phyloP scores from a whole-genome alignment of 805 yeast species.

The Vanderwaltozyma tropicalis region DNA sequence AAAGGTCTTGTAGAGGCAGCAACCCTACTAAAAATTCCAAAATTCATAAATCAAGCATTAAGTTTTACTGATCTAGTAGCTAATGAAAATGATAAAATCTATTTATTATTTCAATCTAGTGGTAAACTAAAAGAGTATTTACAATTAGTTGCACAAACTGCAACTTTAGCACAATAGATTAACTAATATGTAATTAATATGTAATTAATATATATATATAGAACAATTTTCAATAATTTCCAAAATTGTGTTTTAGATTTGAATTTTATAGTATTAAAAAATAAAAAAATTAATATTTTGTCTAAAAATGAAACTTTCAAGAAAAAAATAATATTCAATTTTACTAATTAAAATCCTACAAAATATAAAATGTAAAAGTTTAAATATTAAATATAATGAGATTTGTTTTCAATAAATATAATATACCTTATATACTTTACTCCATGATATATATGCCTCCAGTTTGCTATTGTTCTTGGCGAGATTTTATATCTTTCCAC shows the following conservation, averaged over 20 bases:
- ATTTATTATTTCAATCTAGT: conserved; percentile 47
- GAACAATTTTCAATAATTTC: too few species aligned
- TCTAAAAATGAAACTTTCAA: too few species aligned
- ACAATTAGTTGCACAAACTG: conserved; percentile 43
- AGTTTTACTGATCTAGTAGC: conserved; percentile 55
- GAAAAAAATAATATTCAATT: too few species aligned
- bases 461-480: conserved; percentile 4
- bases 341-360: too few species aligned
- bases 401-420: too few species aligned
- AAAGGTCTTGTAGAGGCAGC: conserved; percentile 41
- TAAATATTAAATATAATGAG: too few species aligned
- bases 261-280: too few species aligned
- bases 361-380: too few species aligned
- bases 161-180: conserved; percentile 28
- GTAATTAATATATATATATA: too few species aligned
- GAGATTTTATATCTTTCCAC: conserved; percentile 20
- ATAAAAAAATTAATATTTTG: too few species aligned
- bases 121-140: conserved; percentile 48
- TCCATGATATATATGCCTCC: conserved; percentile 19
- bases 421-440: neutral
- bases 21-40: conserved; percentile 26
- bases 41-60: conserved; percentile 46
- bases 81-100: conserved; percentile 51
- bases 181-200: neutral
- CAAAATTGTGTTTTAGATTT: too few species aligned